Evolutionary conservation across 768 basidiomycete genomes (phyloP).

Genomic region (Crucibulum laeve): DNA sequence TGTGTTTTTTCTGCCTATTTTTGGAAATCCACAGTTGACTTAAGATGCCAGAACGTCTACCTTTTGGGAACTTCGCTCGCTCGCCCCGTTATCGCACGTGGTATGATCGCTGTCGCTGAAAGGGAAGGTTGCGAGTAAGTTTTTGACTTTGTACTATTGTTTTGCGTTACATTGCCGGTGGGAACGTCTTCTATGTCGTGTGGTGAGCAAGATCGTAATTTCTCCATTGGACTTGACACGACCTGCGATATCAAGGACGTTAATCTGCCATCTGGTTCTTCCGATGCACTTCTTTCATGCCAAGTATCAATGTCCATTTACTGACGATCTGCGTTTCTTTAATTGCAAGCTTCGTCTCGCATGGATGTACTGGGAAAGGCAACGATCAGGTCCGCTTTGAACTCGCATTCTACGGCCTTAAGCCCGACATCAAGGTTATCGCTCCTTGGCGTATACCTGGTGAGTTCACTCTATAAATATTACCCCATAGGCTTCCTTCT

Average conservation of each 20-base stretch:
- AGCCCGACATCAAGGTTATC: conserved; percentile 98
- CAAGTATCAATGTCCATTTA: neutral
- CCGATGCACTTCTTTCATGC: neutral
- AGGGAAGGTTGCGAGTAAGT: conserved; percentile 93
- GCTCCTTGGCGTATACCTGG: conserved; percentile 98
- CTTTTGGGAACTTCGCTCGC: conserved; percentile 97
- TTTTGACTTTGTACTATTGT: neutral
- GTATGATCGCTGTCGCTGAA: conserved; percentile 94
- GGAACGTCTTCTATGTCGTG: too few species aligned
- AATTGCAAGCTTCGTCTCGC: conserved; percentile 76
- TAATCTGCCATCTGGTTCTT: too few species aligned
- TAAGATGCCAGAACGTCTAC: conserved; percentile 72
- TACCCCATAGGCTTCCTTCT: neutral
- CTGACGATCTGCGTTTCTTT: neutral
- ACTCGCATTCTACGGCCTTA: conserved; percentile 96
- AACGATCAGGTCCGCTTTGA: conserved; percentile 99
- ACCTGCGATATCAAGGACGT: too few species aligned
- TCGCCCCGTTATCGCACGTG: conserved; percentile 97
- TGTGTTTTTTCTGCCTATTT: conserved; percentile 20
- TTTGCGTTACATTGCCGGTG: too few species aligned
- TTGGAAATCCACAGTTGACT: conserved; percentile 4
- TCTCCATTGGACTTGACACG: neutral
- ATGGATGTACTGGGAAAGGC: conserved; percentile 99
- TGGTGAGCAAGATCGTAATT: conserved; percentile 1
- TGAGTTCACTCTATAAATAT: conserved; percentile 22